Percentiles rank a stretch among this genome's conserved stretches.
These are phyloP conservation scores for Malbranchea zuffiana DNA, from an alignment of 2,329 filamentous ascomycete species.

Conservation along the genomic window DNA sequence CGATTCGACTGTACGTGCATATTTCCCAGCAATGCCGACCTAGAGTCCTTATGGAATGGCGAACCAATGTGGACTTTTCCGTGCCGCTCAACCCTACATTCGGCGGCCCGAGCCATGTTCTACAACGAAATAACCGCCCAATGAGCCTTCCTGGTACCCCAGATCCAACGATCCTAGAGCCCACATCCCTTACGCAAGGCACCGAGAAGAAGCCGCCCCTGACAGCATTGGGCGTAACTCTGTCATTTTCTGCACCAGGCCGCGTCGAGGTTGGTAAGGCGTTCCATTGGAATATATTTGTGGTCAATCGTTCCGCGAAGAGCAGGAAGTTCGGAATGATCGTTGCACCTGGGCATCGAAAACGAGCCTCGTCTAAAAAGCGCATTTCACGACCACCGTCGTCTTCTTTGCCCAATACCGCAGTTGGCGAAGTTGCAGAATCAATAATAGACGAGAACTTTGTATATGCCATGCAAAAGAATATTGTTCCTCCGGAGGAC, in stretches of 20 bases:
- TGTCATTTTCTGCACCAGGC: conserved; percentile 46
- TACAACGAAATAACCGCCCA: conserved; percentile 38
- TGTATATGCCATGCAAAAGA: conserved; percentile 43
- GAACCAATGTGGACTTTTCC: conserved; percentile 40
- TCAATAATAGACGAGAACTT: conserved; percentile 48
- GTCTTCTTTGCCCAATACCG: conserved; percentile 32
- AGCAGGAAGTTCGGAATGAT: conserved; percentile 45
- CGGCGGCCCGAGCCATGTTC: conserved; percentile 35
- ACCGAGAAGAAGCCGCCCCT: no score
- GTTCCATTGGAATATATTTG: conserved; percentile 48
- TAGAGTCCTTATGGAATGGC: conserved; percentile 40
- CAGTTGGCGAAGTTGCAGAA: conserved; percentile 34
- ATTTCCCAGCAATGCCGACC: conserved; percentile 33
- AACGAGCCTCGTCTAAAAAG: conserved; percentile 29
- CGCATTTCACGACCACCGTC: conserved; percentile 38
- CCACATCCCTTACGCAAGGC: no score
- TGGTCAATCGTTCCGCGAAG: conserved; percentile 48
- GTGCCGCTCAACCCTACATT: conserved; percentile 38
- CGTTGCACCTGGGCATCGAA: conserved; percentile 41
- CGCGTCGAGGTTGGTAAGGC: conserved; percentile 40
- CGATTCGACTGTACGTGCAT: conserved; percentile 34
- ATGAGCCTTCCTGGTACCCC: conserved; percentile 31
- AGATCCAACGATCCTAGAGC: conserved; percentile 18
- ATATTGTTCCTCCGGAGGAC: conserved; percentile 37
- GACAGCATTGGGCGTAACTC: conserved; percentile 36